phyloP scores from a whole-genome alignment of 2,329 filamentous ascomycete species.

The Botrytis galanthina region DNA sequence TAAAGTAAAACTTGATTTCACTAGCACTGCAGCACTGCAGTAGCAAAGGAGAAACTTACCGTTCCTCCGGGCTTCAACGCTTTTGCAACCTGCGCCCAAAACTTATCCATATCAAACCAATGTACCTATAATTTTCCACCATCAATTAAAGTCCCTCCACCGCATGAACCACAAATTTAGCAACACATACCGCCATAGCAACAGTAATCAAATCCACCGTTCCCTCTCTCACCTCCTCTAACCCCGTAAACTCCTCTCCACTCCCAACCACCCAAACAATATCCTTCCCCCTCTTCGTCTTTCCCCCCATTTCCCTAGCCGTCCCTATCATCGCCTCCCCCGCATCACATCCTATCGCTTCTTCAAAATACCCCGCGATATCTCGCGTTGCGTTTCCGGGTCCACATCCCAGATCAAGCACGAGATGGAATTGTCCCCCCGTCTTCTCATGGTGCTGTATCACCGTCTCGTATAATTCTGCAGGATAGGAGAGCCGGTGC shows the following conservation, averaged over 20 bases:
- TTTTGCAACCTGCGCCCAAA: slow-evolving; percentile 46
- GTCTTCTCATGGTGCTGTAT: slow-evolving; percentile 30
- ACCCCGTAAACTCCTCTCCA: slow-evolving; percentile 33
- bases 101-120: slow-evolving; percentile 50
- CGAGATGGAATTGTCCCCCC: slow-evolving; percentile 28
- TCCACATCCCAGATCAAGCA: slow-evolving; percentile 38
- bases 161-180: slow-evolving; percentile 25
- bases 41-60: slow-evolving; percentile 30
- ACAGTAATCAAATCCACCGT: slow-evolving; percentile 36
- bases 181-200: slow-evolving; percentile 30
- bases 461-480: slow-evolving; percentile 29
- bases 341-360: slow-evolving; percentile 35
- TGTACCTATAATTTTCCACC: slow-evolving; percentile 40
- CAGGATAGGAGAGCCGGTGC: slow-evolving; percentile 28
- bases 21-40: background rate
- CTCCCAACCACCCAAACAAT: slow-evolving; percentile 30
- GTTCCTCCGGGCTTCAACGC: slow-evolving; percentile 49
- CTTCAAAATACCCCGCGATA: slow-evolving; percentile 33
- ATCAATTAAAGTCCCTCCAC: slow-evolving; percentile 29
- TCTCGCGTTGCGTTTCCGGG: slow-evolving; percentile 37
- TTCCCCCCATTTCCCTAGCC: slow-evolving; percentile 30
- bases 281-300: slow-evolving; percentile 25
- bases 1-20: background rate
- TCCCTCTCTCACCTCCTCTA: slow-evolving; percentile 24
- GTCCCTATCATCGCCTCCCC: slow-evolving; percentile 34